Conservation (phyloP, 441 rosid genomes). For the Bruguiera hainesii region DNA sequence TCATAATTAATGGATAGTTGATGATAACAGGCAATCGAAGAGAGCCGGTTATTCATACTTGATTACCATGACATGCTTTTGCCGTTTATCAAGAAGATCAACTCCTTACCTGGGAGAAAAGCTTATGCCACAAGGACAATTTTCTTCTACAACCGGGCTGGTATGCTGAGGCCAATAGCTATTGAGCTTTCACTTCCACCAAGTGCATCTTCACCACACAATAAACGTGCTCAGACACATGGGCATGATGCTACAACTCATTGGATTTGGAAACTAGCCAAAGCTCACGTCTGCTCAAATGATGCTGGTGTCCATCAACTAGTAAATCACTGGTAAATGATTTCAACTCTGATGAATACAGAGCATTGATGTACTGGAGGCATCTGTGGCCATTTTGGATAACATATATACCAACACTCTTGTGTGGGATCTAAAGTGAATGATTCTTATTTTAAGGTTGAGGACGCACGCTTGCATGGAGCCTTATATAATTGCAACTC, state of each 20-base stretch:
- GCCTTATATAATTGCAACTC: slow-evolving; percentile 79
- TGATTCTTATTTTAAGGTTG: slow-evolving; percentile 48
- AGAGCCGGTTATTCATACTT: slow-evolving; percentile 71
- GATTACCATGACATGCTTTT: slow-evolving; percentile 87
- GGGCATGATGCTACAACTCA: slow-evolving; percentile 84
- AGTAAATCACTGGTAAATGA: slow-evolving; percentile 80
- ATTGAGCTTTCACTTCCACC: slow-evolving; percentile 90
- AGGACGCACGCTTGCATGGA: slow-evolving; percentile 94
- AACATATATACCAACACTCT: neutral
- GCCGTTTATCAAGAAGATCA: slow-evolving; percentile 67
- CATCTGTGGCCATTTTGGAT: neutral
- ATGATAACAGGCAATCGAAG: slow-evolving; percentile 69
- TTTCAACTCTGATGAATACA: slow-evolving; percentile 1
- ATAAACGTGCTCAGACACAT: slow-evolving; percentile 59
- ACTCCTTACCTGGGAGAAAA: slow-evolving; percentile 54
- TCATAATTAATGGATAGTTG: slow-evolving; percentile 14
- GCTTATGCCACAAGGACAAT: slow-evolving; percentile 74
- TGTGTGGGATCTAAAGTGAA: neutral
- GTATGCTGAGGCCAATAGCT: slow-evolving; percentile 62
- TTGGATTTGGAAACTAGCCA: slow-evolving; percentile 94
- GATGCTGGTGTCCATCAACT: slow-evolving; percentile 95
- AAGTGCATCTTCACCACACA: slow-evolving; percentile 38
- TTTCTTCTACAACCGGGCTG: slow-evolving; percentile 45
- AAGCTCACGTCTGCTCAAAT: slow-evolving; percentile 86
- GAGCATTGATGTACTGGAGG: neutral